Conservation (phyloP, 805 yeast species). For the Yamadazyma philogaea region DNA sequence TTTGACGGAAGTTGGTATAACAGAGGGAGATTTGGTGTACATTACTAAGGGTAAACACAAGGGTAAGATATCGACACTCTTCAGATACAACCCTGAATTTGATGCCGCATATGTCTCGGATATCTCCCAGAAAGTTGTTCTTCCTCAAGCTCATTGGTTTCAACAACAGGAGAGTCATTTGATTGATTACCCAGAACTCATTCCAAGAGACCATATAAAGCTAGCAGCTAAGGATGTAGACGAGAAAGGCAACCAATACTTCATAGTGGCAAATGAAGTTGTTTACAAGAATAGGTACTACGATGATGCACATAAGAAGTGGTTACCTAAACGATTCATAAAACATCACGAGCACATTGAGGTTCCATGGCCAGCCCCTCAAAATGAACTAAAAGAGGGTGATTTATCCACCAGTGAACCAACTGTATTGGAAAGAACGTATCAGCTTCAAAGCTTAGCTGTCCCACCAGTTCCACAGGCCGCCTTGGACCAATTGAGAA, state of each 20-base stretch:
- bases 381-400: constrained; percentile 50
- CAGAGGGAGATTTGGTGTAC: constrained; percentile 76
- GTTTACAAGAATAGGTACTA: constrained; percentile 66
- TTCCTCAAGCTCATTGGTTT: constrained; percentile 73
- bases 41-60: constrained; percentile 64
- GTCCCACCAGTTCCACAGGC: constrained; percentile 66
- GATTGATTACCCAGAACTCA: constrained; percentile 62
- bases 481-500: constrained; percentile 67
- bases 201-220: constrained; percentile 59
- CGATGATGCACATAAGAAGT: constrained; percentile 67
- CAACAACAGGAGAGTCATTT: constrained; percentile 71
- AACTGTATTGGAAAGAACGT: constrained; percentile 67
- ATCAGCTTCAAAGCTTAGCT: constrained; percentile 63
- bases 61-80: constrained; percentile 72
- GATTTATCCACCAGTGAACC: constrained; percentile 54
- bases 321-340: constrained; percentile 77
- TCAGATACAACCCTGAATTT: constrained; percentile 54
- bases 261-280: constrained; percentile 77
- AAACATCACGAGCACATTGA: constrained; percentile 63
- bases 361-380: constrained; percentile 89
- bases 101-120: constrained; percentile 68
- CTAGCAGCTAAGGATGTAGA: constrained; percentile 76
- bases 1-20: constrained; percentile 55
- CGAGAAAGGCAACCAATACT: constrained; percentile 58
- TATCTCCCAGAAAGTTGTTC: constrained; percentile 60